Base-by-base conservation (phyloP, 495 filamentous ascomycete species). In the Aspergillus cristatus region DNA sequence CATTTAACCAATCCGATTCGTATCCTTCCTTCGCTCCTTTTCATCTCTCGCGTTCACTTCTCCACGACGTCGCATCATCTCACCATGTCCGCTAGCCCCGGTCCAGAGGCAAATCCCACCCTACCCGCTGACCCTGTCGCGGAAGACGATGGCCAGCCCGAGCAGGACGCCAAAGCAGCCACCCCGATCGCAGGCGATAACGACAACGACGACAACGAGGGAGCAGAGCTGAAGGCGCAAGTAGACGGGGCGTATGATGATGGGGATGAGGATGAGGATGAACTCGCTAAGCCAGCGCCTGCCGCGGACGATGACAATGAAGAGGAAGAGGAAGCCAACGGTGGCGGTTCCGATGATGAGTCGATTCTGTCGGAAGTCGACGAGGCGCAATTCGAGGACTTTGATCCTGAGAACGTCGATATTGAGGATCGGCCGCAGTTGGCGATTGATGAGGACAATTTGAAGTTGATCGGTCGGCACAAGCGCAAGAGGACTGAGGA, bases 331-430 rank as follows among this genome's bases (percentile, higher is more conserved):
- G 47, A 54, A 6, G 51, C 48, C 28, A 47, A 38, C 7, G 57
- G 62, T n/a, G 68, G 56, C 14, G 67, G 60, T n/a, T 83, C 81
- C 1, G 86, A 89, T 47, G 76, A 82, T 43, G 85, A 90, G 22
- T 86, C 84, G n/a, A 75, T 84, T 37, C 75, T 94, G 12, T 96
- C 89, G 7, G 91, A 98, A 57, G 81, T 98, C 48, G 93, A 97
- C 58, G 91, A 97, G 55, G 82, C 82, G 32, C 81, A 93, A 55
- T 95, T 99, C 60, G 81, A 84, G 32, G 79, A 94, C 47, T 95
- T 94, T 60, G 86, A 96, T 50, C 83, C 82, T 0, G 74, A 71
- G 38, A 77, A 78, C 20, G 75, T 88, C 32, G 76, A 77, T 26
- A 71, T 89, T 48, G 82, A 90, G 36, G 84, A 89, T 43, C 76